Evolutionary conservation across 352 stramenopile genomes (phyloP), one percentile per base, ranked within the genome.

Genomic region (Thraustochytrium striatum): DNA sequence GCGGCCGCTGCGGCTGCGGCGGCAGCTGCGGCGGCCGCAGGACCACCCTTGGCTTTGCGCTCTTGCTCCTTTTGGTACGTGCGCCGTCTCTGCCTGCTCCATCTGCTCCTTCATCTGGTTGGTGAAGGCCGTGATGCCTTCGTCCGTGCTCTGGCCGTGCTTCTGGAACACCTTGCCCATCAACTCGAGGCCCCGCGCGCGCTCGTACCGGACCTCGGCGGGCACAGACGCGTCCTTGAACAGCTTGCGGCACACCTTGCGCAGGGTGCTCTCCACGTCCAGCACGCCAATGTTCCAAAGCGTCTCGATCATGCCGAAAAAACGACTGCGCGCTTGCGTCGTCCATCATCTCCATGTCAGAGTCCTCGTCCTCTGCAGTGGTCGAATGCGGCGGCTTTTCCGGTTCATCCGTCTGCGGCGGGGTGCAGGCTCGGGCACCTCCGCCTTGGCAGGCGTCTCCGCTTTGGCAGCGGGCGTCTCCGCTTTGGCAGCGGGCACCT

Each of bases 211-310:
- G 19, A 62, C 33, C 8, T 72, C 41, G 3, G 69, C 39, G 25
- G 58, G 33, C 16, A 83, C 82, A 19, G 41, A 73, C 25, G 75
- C 50, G 61, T 85, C 82, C 68, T 80, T 81, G 62, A 85, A 58
- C 30, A 85, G 35, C 44, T 85, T 85, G 43, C 70, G 75, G 78
- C 73, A 83, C 8, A 79, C 62, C 44, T 59, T 82, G 39, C 59
- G 68, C 35, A 85, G 72, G 3, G 81, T 85, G 32, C 61, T 19
- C 55, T 85, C 81, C 38, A 85, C 61, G 78, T 85, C 83, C 33
- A 85, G 32, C 41, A 85, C 83, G 30, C 55, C 82, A 11, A 83
- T 68, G 62, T 82, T 81, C 83, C 83, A 85, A 2, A 82, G 57
- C 3, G 69, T 81, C 32, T 85, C 83, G 28, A 85, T 61, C n/a